Conservation (phyloP, 257 asterid species). For the Solanum rostratum region DNA sequence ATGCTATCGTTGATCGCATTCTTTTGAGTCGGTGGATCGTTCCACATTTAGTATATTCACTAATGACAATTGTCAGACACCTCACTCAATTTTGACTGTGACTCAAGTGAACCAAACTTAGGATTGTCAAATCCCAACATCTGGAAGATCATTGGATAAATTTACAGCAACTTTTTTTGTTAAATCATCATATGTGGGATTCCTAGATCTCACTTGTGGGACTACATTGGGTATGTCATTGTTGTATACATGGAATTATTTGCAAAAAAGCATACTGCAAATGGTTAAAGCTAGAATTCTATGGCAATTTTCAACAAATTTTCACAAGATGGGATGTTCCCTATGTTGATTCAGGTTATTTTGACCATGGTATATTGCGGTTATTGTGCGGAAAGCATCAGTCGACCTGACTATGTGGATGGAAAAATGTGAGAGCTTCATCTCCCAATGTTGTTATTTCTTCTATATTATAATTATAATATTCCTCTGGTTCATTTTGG, state of each 20-base stretch:
- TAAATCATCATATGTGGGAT: neutral
- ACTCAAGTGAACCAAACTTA: neutral
- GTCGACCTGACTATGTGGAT: slow-evolving; percentile 12
- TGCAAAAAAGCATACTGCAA: neutral
- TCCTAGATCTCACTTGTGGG: neutral
- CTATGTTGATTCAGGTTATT: slow-evolving; percentile 9
- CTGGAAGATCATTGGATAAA: neutral
- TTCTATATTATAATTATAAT: neutral
- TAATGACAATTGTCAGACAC: neutral
- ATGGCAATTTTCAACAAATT: neutral
- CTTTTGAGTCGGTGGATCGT: neutral
- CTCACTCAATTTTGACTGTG: neutral
- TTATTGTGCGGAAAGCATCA: slow-evolving; percentile 17
- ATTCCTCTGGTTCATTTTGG: neutral
- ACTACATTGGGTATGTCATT: neutral
- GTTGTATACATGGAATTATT: neutral
- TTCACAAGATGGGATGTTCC: neutral
- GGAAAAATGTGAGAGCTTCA: slow-evolving; percentile 37
- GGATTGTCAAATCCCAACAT: neutral
- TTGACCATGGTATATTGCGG: slow-evolving; percentile 29
- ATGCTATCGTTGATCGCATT: neutral
- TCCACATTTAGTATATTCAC: neutral
- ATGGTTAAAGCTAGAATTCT: neutral
- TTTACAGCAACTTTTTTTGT: neutral
- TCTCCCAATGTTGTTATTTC: neutral